Evolutionary conservation across 768 basidiomycete species (phyloP), one percentile per base, ranked within the genome.

Genomic region (Auricularia auricula-judae): DNA sequence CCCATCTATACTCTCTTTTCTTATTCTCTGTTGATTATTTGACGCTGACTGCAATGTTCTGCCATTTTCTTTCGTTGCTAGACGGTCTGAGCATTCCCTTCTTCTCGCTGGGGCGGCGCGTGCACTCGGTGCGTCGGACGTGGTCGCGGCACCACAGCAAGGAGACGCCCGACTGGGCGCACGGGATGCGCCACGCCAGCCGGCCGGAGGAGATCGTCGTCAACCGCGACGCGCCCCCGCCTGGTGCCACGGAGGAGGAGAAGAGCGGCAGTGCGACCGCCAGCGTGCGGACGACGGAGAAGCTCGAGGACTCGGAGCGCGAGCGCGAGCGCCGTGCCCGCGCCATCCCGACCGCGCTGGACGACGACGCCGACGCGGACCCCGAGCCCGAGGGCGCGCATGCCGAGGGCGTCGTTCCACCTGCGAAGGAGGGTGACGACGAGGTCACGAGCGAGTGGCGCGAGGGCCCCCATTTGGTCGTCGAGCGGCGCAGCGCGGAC

Each of bases 51-150:
- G 10, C 18, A 42, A 42, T 42, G 39, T 42, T 42, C 8, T 42
- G 39, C 39, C 8, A 14, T 7, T 42, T 8, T 54, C 7, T 10
- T 10, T 23, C 8, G 23, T 29, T 59, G 23, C 11, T 36, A 79
- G 79, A 93, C 70, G 95, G 93, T 2, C 79, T 97, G 7, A 95
- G 93, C 11, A 97, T 99, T 68, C 93, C 96, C 0, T 89, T 88
- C 72, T 97, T 98, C 79, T 93, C 93, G 23, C 84, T 98, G 35
- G 88, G 93, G 18, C 81, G 91, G 36, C 85, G 93, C 33, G 93
- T 98, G n/a, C 93, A 95, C 72, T 87, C 84, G 18, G 88, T 92
- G 63, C 89, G 91, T 14, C 83, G 93, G 68, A 98, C 96, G 7
- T 93, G 90, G 88, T 95, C 93, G 8, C 80, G 93, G 62, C 84